A percentile compares a stretch with the other conserved stretches of the same genome.
Conservation (phyloP, 2,329 filamentous ascomycete species). For the Colletotrichum ledebouriae region DNA sequence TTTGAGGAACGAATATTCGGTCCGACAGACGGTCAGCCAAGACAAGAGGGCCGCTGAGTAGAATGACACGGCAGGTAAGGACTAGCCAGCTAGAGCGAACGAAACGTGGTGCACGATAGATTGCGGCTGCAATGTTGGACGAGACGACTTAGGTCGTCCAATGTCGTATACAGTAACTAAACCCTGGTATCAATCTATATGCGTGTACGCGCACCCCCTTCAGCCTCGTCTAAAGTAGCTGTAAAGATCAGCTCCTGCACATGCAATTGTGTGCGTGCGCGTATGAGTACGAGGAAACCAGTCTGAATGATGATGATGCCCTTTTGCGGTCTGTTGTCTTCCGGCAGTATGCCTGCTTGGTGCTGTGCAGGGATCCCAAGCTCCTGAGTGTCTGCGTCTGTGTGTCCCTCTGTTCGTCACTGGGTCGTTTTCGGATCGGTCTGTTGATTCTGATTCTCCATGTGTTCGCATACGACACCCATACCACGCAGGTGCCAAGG, state of each 20-base stretch:
- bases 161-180: neutral
- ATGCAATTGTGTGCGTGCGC: constrained; percentile 8
- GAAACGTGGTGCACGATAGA: neutral
- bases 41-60: neutral
- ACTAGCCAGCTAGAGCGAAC: neutral
- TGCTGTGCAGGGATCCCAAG: constrained; percentile 21
- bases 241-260: constrained; percentile 8
- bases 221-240: constrained; percentile 16
- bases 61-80: neutral
- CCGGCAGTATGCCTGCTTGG: constrained; percentile 20
- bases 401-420: constrained; percentile 12
- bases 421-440: constrained; percentile 10
- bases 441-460: constrained; percentile 11
- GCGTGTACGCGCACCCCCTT: constrained; percentile 14
- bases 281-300: constrained; percentile 9
- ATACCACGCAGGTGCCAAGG: constrained; percentile 24
- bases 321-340: constrained; percentile 10
- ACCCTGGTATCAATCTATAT: constrained; percentile 36
- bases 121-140: constrained; percentile 2
- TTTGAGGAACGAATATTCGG: neutral
- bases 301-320: neutral
- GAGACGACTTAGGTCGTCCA: neutral
- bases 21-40: constrained; percentile 1
- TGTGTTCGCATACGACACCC: constrained; percentile 12
- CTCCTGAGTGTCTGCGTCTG: neutral